Conservation (phyloP, 176 grass and related monocot species). For the Eleusine indica region DNA sequence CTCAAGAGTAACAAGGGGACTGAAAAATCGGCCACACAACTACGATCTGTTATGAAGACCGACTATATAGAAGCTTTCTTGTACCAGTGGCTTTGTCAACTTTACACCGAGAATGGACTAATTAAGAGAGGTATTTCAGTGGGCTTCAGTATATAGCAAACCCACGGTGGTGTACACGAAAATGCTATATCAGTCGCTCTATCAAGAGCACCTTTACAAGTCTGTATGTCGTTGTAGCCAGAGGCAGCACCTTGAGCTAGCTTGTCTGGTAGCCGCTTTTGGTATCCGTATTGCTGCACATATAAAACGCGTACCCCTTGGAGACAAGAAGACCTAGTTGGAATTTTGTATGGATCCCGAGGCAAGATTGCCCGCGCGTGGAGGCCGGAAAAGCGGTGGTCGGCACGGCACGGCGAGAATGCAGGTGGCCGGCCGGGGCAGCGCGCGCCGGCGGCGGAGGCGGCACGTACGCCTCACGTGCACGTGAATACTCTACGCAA, state of each 20-base stretch:
- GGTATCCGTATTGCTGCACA: neutral
- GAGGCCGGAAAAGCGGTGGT: slow-evolving; percentile 4
- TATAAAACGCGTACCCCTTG: neutral
- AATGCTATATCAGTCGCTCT: neutral
- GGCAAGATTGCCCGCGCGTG: neutral
- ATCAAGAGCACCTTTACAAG: neutral
- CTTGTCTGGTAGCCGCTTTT: slow-evolving; percentile 3
- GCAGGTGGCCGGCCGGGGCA: slow-evolving; percentile 8
- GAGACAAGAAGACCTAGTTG: neutral
- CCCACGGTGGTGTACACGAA: neutral
- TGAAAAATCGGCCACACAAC: no score
- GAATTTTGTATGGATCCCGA: slow-evolving; percentile 26
- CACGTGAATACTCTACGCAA: slow-evolving; percentile 6
- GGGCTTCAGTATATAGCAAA: neutral
- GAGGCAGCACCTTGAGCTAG: neutral
- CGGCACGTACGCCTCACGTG: slow-evolving; percentile 34
- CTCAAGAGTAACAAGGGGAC: neutral
- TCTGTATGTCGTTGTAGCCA: neutral
- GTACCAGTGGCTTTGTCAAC: no score
- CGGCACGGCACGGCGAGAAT: slow-evolving; percentile 9
- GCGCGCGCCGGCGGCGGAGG: slow-evolving; percentile 12
- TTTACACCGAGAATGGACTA: neutral
- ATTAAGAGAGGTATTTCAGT: neutral
- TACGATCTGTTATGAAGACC: neutral
- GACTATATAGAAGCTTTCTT: no score